Evolutionary conservation across 1,139 yeast genomes (phyloP).

Genomic region (Eremothecium coryli): DNA sequence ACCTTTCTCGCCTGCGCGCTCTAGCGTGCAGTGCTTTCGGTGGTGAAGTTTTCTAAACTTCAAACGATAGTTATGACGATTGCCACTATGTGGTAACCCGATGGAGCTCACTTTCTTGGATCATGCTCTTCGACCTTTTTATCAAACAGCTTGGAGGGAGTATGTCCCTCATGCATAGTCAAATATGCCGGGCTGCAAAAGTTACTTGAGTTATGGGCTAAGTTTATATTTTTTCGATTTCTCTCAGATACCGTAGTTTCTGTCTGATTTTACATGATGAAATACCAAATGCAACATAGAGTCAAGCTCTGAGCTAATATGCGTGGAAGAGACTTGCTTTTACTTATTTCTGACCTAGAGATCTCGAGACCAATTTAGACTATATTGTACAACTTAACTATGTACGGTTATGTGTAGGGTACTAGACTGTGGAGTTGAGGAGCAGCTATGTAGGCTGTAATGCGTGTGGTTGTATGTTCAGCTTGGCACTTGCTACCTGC

Average conservation of each 20-base stretch:
- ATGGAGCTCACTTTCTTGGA: constrained; percentile 82
- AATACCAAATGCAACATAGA: constrained; percentile 73
- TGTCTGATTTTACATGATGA: constrained; percentile 58
- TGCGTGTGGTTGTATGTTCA: too few relatives aligned
- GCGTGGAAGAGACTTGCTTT: constrained; percentile 45
- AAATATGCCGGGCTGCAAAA: constrained; percentile 53
- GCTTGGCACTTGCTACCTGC: too few relatives aligned
- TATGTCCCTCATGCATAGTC: constrained; percentile 46
- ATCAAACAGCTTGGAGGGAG: constrained; percentile 20
- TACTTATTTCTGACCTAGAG: constrained; percentile 8
- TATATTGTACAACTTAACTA: constrained; percentile 4
- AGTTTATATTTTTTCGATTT: too few relatives aligned
- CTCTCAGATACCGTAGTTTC: too few relatives aligned
- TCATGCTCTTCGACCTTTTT: constrained; percentile 45
- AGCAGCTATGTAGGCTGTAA: too few relatives aligned
- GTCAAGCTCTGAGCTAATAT: constrained; percentile 77
- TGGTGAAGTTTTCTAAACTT: constrained; percentile 44
- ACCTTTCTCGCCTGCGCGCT: constrained; percentile 3
- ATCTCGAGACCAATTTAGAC: not conserved
- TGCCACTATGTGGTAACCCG: constrained; percentile 52
- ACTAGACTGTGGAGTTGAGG: too few relatives aligned
- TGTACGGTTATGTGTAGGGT: not conserved
- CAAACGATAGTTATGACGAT: constrained; percentile 79
- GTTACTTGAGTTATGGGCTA: constrained; percentile 11
- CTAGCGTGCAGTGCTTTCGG: constrained; percentile 36